Evolutionary conservation across 169 alveolate genomes (phyloP), one percentile per base, ranked within the genome.

Genomic region (Miamiensis avidus): DNA sequence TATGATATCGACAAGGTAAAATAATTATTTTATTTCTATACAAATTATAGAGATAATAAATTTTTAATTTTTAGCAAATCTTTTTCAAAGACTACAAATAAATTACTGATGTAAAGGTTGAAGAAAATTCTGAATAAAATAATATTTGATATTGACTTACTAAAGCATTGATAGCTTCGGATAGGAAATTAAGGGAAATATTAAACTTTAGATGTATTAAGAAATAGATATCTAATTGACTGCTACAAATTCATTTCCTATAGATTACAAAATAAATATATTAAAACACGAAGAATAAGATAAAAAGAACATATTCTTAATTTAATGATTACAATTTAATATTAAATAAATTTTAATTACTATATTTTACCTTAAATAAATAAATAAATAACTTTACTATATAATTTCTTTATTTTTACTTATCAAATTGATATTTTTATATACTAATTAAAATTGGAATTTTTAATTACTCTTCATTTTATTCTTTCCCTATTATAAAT

Each of bases 1-100:
- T 81, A 30, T 27, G 82, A 85, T 73, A 33, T 78, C 25, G 73
- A 78, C 30, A 85, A 81, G 29, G 86, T 85, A 86, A 74, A 74
- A 34, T 31, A 26, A n/a, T 32, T 27, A 29, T 6, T 31, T 74
- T 25, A 29, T 28, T 28, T 74, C 6, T 28, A 74, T 0, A 73
- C 76, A 74, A 49, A 73, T n/a, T 82, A 33, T 78, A 74, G n/a
- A n/a, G n/a, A n/a, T n/a, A n/a, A n/a, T n/a, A n/a, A n/a, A n/a
- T n/a, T n/a, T n/a, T n/a, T n/a, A n/a, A n/a, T n/a, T n/a, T n/a
- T n/a, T n/a, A n/a, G n/a, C n/a, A n/a, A n/a, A n/a, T n/a, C n/a
- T n/a, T 29, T 72, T 1, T 33, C 72, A 34, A 82, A 65, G 64
- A 29, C 25, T 6, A 26, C 16, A 74, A 74, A 74, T 11, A 25